Base-by-base conservation (phyloP, 495 filamentous ascomycete species). In the Barbatosphaeria neglecta region DNA sequence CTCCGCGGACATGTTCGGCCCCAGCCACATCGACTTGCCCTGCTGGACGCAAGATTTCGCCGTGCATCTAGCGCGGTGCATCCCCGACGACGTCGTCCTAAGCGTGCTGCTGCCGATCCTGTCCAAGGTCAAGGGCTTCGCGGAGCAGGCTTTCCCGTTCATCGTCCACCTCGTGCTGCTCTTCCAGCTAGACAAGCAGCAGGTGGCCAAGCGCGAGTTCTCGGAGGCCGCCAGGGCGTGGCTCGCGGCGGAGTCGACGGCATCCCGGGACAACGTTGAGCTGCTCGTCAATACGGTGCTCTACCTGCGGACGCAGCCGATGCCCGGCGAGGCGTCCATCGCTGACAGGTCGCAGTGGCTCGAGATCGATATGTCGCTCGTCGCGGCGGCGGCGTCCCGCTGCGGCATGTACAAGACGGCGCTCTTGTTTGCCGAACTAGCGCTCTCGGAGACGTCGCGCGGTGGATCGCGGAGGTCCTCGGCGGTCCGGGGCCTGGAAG, bases 321-420 rank as follows among this genome's bases (percentile, higher is more conserved):
- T 78, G n/a, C 80, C 81, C 2, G 65, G 76, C 6, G 93, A 98
- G 60, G 60, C 64, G 2, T 92, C 86, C 0, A 82, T 82, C 45
- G 80, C 78, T 35, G 84, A 95, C 51, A 80, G 93, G 33, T 68
- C 81, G 33, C 73, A 75, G 41, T 97, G 92, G 92, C 76, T 98
- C 24, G 84, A 90, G 24, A 66, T 97, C 24, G 81, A 95, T 56
- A 83, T 83, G 52, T 61, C 77, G 13, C 69, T 76, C 50, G 85
- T 82, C 23, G 81, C 90, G 3, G 67, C 73, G 31, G 87, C 89
- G 46, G 90, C 93, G n/a, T 73, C 76, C 45, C 67, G 63, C 46
- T 96, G 92, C 61, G 80, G 81, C 9, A 84, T 96, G 80, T 84
- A 81, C 55, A 93, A 88, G 56, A 89, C 84, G 4, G 84, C 90